Base-by-base conservation (phyloP, 805 yeast genomes). In the Ogataea haglerorum region DNA sequence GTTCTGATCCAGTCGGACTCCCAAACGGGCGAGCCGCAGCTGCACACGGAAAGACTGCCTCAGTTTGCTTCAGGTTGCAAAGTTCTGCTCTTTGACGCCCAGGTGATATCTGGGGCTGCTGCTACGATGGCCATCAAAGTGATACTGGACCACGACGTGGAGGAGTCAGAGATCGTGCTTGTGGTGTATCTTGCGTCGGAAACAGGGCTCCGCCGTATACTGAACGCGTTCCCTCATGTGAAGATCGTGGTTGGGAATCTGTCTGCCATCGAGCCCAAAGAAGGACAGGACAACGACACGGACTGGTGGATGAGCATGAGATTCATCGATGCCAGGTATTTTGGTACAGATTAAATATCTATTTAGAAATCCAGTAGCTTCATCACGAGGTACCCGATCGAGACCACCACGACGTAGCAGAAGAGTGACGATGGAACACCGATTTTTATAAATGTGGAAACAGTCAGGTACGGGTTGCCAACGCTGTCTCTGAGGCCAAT, bases 71-170 rank as follows among this genome's bases (percentile, higher is more conserved):
- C 12, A 15, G 53, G 46, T 13, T 60, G 66, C 25, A 76, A 74
- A 45, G 78, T 87, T 1, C 63, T 91, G 7, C 63, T 91, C 35
- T 76, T 87, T 55, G 97, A 91, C 57, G 87, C 95, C 0, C 96
- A 91, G 58, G 71, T 88, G 35, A 82, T 87, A 23, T 81, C 95
- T 22, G 99, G 98, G 2, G 95, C 96, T 0, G 95, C 95, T 0
- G 82, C 90, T 2, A 84, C 88, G 30, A 93, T 91, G 98, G 95
- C 97, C 0, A 77, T 87, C 32, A 93, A 88, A 53, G 89, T 91
- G 3, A 65, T 91, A 35, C 51, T 85, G 12, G 98, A 91, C 56
- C 95, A 91, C 57, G 84, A 82, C 6, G 82, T 87, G 16, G 52
- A 60, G 7, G 73, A 75, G 35, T 65, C 70, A 22, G 74, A 84